phyloP scores from a whole-genome alignment of 495 filamentous ascomycete genomes.

The Trichoderma reesei region DNA sequence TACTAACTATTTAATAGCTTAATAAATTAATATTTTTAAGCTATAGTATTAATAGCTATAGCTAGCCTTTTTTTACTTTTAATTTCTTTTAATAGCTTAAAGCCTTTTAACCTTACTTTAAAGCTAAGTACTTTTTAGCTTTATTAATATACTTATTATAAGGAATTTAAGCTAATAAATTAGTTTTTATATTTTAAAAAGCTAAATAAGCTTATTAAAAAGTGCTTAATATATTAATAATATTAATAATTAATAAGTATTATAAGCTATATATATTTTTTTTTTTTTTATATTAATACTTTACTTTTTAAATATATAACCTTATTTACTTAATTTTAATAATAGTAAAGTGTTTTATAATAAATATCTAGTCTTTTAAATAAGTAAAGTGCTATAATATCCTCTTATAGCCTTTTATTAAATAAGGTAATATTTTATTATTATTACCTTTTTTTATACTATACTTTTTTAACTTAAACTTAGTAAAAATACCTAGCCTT shows the following conservation, averaged over 20 bases:
- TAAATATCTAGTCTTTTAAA: no score
- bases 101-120: no score
- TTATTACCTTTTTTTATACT: no score
- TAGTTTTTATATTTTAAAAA: conserved; percentile 9
- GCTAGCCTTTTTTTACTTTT: not conserved
- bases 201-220: not conserved
- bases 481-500: not conserved
- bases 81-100: not conserved
- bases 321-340: no score
- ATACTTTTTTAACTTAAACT: no score
- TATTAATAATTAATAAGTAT: not conserved
- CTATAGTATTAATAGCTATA: not conserved
- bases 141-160: conserved; percentile 2
- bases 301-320: no score
- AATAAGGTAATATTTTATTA: no score
- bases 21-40: not conserved
- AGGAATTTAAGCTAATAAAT: not conserved
- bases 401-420: no score
- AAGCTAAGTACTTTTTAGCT: not conserved
- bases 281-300: not conserved
- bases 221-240: not conserved
- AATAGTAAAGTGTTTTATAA: not conserved
- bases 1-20: not conserved
- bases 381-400: no score
- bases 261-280: not conserved